These are phyloP conservation scores for Pichia sp. DNA, from an alignment of 1,139 yeast genomes.

Conservation along the genomic window DNA sequence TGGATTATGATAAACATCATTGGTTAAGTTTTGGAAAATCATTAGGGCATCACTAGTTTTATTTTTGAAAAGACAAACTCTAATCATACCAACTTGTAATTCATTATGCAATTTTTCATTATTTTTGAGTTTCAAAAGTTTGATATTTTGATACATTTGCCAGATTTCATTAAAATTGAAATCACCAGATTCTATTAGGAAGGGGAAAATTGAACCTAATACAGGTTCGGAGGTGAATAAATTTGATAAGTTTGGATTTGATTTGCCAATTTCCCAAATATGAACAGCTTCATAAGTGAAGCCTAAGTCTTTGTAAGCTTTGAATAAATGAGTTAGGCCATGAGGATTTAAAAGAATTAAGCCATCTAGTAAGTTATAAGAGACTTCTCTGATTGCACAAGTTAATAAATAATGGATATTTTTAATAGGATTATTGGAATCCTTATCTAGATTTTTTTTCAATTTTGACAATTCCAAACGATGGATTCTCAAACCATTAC, in stretches of 20 bases:
- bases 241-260: conserved; percentile 22
- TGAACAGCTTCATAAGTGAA: conserved; percentile 47
- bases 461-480: conserved; percentile 43
- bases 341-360: conserved; percentile 39
- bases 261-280: conserved; percentile 43
- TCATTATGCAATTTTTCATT: conserved; percentile 38
- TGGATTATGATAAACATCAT: conserved; percentile 30
- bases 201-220: conserved; percentile 66
- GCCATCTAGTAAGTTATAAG: conserved; percentile 42
- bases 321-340: conserved; percentile 52
- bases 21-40: conserved; percentile 39
- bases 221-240: conserved; percentile 44
- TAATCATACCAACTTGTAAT: conserved; percentile 53
- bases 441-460: conserved; percentile 49
- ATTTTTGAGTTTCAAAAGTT: conserved; percentile 29
- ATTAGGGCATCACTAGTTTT: conserved; percentile 45
- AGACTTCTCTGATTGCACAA: conserved; percentile 41
- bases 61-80: conserved; percentile 50
- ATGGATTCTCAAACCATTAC: conserved; percentile 45
- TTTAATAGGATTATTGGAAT: conserved; percentile 44
- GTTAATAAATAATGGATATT: conserved; percentile 42
- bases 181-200: conserved; percentile 57
- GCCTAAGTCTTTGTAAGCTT: conserved; percentile 51
- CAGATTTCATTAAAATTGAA: conserved; percentile 56
- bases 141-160: conserved; percentile 38